Conservation (phyloP, 2,329 filamentous ascomycete species). For the Davidsoniella virescens region DNA sequence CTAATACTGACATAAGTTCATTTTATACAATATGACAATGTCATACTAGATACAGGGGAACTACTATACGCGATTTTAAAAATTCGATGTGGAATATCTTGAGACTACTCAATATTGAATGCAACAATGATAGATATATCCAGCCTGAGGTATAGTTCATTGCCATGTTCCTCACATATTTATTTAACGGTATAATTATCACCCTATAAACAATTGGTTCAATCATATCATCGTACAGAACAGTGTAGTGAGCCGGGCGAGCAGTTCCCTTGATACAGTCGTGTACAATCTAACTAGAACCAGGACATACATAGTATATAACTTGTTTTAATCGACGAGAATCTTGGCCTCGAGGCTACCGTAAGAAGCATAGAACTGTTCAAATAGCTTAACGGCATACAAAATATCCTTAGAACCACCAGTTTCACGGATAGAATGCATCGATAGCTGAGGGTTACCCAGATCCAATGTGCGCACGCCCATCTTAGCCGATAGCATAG, state of each 20-base stretch:
- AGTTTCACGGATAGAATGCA: conserved; percentile 94
- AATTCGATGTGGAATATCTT: no score
- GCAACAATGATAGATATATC: no score
- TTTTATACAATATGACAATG: not conserved
- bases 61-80: no score
- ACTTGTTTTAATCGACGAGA: conserved; percentile 48
- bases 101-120: no score
- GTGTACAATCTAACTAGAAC: conserved; percentile 38
- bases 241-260: conserved; percentile 70
- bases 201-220: no score
- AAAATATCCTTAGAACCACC: conserved; percentile 77
- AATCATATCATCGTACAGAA: conserved; percentile 48
- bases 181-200: no score
- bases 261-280: conserved; percentile 64
- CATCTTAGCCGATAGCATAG: conserved; percentile 79
- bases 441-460: conserved; percentile 84
- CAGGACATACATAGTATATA: not conserved
- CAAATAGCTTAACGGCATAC: conserved; percentile 71
- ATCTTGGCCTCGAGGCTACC: conserved; percentile 71
- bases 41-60: no score
- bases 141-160: no score
- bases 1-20: no score
- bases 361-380: conserved; percentile 73
- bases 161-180: no score
- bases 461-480: conserved; percentile 82